Evolutionary conservation across 139 green algal species (phyloP).

Genomic region (Asterochloris erici): DNA sequence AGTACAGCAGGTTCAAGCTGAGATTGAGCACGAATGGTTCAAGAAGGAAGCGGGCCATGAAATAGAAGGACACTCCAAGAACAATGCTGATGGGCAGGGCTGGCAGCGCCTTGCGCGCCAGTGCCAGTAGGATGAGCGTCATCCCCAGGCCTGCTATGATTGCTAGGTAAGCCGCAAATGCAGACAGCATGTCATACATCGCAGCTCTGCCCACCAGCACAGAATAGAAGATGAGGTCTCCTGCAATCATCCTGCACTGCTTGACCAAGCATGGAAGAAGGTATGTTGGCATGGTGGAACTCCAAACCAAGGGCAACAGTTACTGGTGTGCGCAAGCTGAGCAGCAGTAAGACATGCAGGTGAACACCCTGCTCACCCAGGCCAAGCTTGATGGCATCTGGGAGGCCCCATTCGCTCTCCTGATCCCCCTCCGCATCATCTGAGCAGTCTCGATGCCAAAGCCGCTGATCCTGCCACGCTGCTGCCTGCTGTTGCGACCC

Average conservation of each 20-base stretch:
- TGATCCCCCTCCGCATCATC: conserved; percentile 19
- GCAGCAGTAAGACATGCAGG: no score
- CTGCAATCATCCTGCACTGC: no score
- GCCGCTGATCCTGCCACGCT: neutral
- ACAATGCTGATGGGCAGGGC: conserved; percentile 94
- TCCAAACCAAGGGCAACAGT: no score
- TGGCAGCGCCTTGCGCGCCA: conserved; percentile 81
- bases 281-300: no score
- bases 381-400: conserved; percentile 89
- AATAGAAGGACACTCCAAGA: conserved; percentile 88
- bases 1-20: conserved; percentile 22
- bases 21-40: conserved; percentile 75
- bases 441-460: neutral
- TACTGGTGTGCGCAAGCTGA: no score
- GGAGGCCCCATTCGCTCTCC: conserved; percentile 30
- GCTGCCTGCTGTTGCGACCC: neutral
- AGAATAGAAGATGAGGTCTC: conserved; percentile 98
- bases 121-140: conserved; percentile 83
- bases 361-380: conserved; percentile 45
- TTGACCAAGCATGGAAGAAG: no score
- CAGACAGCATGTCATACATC: conserved; percentile 95
- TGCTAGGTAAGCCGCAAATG: conserved; percentile 66
- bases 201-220: conserved; percentile 91
- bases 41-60: conserved; percentile 70
- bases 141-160: conserved; percentile 73